Evolutionary conservation across 768 basidiomycete genomes (phyloP), one percentile per base, ranked within the genome.

Genomic region (Termitomyces sp.): DNA sequence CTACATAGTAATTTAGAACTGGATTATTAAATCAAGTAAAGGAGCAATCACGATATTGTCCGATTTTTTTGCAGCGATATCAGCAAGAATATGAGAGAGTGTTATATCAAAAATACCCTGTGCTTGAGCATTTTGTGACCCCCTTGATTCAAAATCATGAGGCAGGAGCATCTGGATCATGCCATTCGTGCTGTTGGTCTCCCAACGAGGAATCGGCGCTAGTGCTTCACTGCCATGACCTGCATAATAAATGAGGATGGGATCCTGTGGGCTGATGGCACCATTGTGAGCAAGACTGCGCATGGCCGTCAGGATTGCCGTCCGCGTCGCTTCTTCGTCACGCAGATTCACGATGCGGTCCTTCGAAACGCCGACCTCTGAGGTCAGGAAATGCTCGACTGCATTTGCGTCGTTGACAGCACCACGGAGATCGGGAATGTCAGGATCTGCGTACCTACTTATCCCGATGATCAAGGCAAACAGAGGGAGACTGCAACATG

Each of bases 231-330:
- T n/a, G 2, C 57, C 52, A 47, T 53, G 60, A 34, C 57, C 60
- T 16, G 60, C 57, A 36, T 53, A 61, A 36, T 58, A 61, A 26
- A 61, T 58, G 13, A 61, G 50, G 14, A 61, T 58, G 18, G 60
- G 52, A 49, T 53, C 55, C 20, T 49, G 32, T 30, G 46, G 37
- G n/a, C 12, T 16, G 20, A 61, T 61, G 24, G 5, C 30, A 14
- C 34, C 39, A 30, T 48, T 57, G 20, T 24, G 4, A 2, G 39
- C 46, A 20, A 61, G 44, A 0, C 14, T 16, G 3, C n/a, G 22
- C 45, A 61, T 54, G 9, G 34, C 55, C 7, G 12, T n/a, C 20
- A 54, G n/a, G 14, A 54, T 53, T 5, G 22, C 30, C 13, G 32
- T 8, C 10, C 48, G 37, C 22, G 51, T 59, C 8, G 58, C 58